Conservation (phyloP, 2,329 filamentous ascomycete genomes). For the Colletotrichum lupini region DNA sequence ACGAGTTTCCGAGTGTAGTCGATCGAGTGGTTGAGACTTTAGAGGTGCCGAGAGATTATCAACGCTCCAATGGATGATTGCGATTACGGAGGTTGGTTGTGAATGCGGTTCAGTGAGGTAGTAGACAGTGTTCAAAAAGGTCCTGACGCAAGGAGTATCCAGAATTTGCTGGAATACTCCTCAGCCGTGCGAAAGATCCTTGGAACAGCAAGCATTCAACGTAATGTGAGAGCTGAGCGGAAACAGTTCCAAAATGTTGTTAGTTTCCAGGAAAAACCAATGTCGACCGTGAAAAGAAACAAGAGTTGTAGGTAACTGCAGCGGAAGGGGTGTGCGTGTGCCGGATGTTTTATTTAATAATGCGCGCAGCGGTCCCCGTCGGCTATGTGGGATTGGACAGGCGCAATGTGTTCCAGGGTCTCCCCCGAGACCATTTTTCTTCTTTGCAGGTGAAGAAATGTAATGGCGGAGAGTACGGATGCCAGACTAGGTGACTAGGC, state of each 20-base stretch:
- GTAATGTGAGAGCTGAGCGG: not conserved
- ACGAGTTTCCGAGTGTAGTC: not conserved
- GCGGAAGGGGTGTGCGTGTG: not conserved
- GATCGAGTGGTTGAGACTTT: not conserved
- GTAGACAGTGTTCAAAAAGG: constrained; percentile 40
- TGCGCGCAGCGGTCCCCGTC: constrained; percentile 15
- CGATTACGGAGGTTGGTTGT: constrained; percentile 22
- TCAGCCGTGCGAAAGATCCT: constrained; percentile 65
- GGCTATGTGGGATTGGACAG: constrained; percentile 16
- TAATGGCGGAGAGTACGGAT: not conserved
- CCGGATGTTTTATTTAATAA: constrained; percentile 22
- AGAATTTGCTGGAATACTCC: constrained; percentile 69
- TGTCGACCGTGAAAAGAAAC: not conserved
- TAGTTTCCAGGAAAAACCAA: not conserved
- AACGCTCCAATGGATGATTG: not conserved
- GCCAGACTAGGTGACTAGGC: not conserved
- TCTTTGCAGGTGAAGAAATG: not conserved
- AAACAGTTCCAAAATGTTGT: not conserved
- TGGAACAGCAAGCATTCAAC: constrained; percentile 27
- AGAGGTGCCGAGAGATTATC: not conserved
- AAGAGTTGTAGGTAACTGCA: not conserved
- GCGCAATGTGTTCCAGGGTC: not conserved
- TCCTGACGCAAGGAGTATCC: constrained; percentile 75
- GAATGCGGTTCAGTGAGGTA: constrained; percentile 1
- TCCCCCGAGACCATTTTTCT: not conserved